Evolutionary conservation across 495 filamentous ascomycete species (phyloP).

Genomic region (Hypoxylon lienhwacheense): DNA sequence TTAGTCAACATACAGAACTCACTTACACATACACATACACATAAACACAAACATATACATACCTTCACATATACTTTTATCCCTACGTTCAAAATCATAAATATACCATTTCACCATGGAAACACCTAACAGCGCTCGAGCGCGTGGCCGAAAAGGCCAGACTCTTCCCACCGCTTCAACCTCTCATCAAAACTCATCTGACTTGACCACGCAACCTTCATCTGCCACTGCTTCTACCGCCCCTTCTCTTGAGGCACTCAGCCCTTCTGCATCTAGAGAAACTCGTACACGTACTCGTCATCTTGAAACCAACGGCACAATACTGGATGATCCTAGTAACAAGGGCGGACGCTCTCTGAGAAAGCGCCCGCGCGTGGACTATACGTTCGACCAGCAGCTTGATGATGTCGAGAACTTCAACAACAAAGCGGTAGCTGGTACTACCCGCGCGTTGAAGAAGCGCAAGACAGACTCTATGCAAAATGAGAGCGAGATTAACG

Average conservation of each 20-base stretch:
- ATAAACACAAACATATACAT: background rate
- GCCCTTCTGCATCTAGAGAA: slow-evolving; percentile 41
- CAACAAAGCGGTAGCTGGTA: slow-evolving; percentile 28
- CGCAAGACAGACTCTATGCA: slow-evolving; percentile 35
- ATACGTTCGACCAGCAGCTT: slow-evolving; percentile 48
- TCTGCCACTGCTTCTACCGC: slow-evolving; percentile 30
- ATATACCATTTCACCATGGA: slow-evolving; percentile 29
- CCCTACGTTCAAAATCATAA: too few species aligned
- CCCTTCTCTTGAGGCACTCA: slow-evolving; percentile 38
- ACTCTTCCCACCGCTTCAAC: slow-evolving; percentile 5
- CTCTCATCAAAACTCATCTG: slow-evolving; percentile 18
- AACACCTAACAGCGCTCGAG: slow-evolving; percentile 23
- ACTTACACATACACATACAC: slow-evolving; percentile 8
- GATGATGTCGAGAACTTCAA: slow-evolving; percentile 38
- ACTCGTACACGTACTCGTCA: slow-evolving; percentile 42
- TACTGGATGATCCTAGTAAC: slow-evolving; percentile 42
- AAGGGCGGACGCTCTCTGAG: slow-evolving; percentile 53
- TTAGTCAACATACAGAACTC: slow-evolving; percentile 9
- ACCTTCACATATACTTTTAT: background rate
- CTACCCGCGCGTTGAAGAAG: slow-evolving; percentile 32
- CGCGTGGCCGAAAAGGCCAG: slow-evolving; percentile 31
- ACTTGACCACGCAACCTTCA: slow-evolving; percentile 20
- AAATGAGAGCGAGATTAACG: slow-evolving; percentile 31
- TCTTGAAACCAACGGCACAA: slow-evolving; percentile 23
- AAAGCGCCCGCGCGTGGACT: slow-evolving; percentile 51